Evolutionary conservation across 2,329 filamentous ascomycete species (phyloP).

Genomic region (Colletotrichum cordylinicola): DNA sequence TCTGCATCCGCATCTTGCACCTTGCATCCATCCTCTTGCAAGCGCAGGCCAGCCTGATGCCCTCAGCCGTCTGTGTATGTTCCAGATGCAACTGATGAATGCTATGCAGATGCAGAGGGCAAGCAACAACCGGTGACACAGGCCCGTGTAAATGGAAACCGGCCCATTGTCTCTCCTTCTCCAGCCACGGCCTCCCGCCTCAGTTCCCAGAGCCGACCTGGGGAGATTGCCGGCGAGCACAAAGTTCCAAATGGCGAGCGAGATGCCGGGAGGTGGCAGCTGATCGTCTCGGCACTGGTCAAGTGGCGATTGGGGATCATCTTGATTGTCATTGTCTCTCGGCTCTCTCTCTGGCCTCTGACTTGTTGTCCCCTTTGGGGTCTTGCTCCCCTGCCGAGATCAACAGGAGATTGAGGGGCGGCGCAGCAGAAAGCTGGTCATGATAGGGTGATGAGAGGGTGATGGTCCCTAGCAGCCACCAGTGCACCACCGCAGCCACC

Average conservation of each 20-base stretch:
- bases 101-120: neutral
- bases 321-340: conserved; percentile 8
- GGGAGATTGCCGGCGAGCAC: neutral
- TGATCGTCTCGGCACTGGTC: conserved; percentile 8
- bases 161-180: neutral
- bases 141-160: neutral
- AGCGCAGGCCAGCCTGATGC: neutral
- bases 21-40: neutral
- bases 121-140: neutral
- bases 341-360: neutral
- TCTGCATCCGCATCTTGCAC: neutral
- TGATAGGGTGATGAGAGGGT: conserved; percentile 8
- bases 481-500: neutral
- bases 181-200: neutral
- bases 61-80: neutral
- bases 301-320: neutral
- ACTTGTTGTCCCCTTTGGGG: conserved; percentile 5
- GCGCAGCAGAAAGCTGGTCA: neutral
- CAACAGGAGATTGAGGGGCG: conserved; percentile 16
- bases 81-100: neutral
- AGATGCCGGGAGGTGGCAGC: conserved; percentile 1
- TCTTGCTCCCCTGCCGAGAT: conserved; percentile 3
- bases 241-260: neutral
- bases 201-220: neutral
- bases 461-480: neutral